phyloP scores from a whole-genome alignment of 768 basidiomycete species.

The Phanerochaete sordida region DNA sequence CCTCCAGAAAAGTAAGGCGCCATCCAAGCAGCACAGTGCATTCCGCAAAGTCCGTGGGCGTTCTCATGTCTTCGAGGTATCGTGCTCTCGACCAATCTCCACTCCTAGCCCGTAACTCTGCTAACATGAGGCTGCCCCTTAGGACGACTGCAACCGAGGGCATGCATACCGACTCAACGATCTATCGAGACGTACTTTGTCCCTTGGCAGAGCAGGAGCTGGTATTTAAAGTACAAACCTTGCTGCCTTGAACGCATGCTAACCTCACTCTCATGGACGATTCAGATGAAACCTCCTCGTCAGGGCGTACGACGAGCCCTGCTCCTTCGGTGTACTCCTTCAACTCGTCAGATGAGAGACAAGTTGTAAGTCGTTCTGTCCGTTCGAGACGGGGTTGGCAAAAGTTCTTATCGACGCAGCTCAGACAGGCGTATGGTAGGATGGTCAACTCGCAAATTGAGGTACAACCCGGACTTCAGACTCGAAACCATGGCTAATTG shows the following conservation, averaged over 20 bases:
- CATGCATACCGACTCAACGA: not conserved
- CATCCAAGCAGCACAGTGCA: slow-evolving; percentile 5
- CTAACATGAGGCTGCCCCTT: not conserved
- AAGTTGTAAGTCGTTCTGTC: slow-evolving; percentile 17
- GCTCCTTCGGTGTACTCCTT: slow-evolving; percentile 30
- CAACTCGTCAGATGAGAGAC: slow-evolving; percentile 25
- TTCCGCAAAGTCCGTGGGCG: slow-evolving; percentile 10
- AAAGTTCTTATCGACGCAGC: slow-evolving; percentile 14
- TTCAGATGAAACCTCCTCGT: slow-evolving; percentile 8
- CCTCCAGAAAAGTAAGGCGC: slow-evolving; percentile 3
- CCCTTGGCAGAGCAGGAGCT: not conserved
- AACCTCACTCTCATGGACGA: slow-evolving; percentile 4
- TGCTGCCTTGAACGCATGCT: not conserved
- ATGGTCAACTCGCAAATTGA: slow-evolving; percentile 27
- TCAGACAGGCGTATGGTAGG: slow-evolving; percentile 26
- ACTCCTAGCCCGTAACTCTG: not conserved
- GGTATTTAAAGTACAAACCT: slow-evolving; percentile 9
- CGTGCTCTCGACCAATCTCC: not conserved
- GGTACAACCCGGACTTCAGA: slow-evolving; percentile 9
- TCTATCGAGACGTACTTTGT: not conserved
- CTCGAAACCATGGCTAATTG: not conserved
- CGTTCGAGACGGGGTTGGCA: not conserved
- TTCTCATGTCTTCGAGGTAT: not conserved
- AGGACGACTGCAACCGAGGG: slow-evolving; percentile 4
- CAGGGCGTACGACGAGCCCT: slow-evolving; percentile 19